Percentiles rank a stretch among this genome's conserved stretches.
phyloP scores from a whole-genome alignment of 2,329 filamentous ascomycete genomes.

The Parasarocladium wereldwijsianum region DNA sequence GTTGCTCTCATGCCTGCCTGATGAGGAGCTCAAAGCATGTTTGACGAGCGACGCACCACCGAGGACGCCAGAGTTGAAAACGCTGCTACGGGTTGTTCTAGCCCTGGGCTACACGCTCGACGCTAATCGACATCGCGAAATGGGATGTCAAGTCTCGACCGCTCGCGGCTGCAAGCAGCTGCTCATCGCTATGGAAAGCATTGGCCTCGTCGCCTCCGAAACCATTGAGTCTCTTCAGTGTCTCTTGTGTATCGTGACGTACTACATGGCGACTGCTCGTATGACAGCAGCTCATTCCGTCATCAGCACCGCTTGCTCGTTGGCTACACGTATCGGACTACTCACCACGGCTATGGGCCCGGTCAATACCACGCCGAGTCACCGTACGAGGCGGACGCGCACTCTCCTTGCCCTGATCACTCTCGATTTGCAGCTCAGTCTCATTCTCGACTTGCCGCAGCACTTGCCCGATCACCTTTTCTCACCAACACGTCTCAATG shows the following conservation, averaged over 20 bases:
- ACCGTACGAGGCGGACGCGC: background rate
- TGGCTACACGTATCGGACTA: constrained; percentile 5
- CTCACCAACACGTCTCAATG: background rate
- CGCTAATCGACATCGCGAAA: background rate
- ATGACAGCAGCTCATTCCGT: constrained; percentile 2
- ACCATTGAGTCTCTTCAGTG: constrained; percentile 1
- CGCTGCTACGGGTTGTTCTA: background rate
- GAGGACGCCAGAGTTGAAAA: too few species aligned
- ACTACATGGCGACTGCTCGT: background rate
- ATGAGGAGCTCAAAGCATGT: background rate
- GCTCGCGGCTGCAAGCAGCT: background rate
- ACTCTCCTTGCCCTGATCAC: background rate
- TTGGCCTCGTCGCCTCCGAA: too few species aligned
- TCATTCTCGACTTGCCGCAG: constrained; percentile 5
- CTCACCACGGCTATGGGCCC: background rate
- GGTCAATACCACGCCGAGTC: background rate
- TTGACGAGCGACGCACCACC: too few species aligned
- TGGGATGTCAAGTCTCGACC: background rate
- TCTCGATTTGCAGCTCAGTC: constrained; percentile 1
- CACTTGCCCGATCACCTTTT: background rate
- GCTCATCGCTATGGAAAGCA: background rate
- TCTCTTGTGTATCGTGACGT: background rate
- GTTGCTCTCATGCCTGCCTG: background rate
- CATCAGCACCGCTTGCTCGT: constrained; percentile 4
- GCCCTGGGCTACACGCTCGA: background rate